phyloP scores from a whole-genome alignment of 805 yeast genomes.

The Kodamaea laetipori region DNA sequence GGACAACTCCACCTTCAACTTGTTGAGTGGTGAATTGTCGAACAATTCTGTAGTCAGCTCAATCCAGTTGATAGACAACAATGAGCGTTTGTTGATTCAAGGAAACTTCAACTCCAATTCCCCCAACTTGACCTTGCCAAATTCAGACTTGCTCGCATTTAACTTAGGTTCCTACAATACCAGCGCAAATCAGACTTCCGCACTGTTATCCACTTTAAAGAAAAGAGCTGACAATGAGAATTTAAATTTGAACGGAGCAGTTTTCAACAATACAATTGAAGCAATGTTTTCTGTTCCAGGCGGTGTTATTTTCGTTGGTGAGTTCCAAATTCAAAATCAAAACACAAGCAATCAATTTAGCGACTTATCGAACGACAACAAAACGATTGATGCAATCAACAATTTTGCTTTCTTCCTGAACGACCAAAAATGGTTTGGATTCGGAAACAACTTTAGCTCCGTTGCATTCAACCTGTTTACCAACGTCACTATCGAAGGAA shows the following conservation, averaged over 20 bases:
- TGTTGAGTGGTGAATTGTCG: constrained; percentile 32
- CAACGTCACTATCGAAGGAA: constrained; percentile 37
- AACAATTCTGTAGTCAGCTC: constrained; percentile 37
- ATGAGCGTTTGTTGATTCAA: constrained; percentile 4
- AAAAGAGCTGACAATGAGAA: constrained; percentile 20
- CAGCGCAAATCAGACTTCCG: constrained; percentile 33
- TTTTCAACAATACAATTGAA: constrained; percentile 33
- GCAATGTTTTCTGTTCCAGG: constrained; percentile 22
- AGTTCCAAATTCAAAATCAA: constrained; percentile 30
- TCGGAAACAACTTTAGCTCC: constrained; percentile 36
- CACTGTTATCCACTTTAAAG: constrained; percentile 7
- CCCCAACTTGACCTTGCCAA: constrained; percentile 26
- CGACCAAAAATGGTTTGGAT: constrained; percentile 44
- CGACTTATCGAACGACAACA: constrained; percentile 33
- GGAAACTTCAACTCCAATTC: constrained; percentile 49
- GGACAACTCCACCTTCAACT: constrained; percentile 43
- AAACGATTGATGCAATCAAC: constrained; percentile 21
- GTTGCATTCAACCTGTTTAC: constrained; percentile 31
- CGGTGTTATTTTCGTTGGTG: constrained; percentile 33
- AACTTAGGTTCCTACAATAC: constrained; percentile 31
- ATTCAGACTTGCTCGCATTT: constrained; percentile 31
- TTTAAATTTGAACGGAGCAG: constrained; percentile 23
- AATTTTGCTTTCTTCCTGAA: constrained; percentile 39
- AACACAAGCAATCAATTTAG: constrained; percentile 27
- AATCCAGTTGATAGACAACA: constrained; percentile 37